phyloP scores from a whole-genome alignment of 2,329 filamentous ascomycete genomes.

The Coniochaeta ligniaria region DNA sequence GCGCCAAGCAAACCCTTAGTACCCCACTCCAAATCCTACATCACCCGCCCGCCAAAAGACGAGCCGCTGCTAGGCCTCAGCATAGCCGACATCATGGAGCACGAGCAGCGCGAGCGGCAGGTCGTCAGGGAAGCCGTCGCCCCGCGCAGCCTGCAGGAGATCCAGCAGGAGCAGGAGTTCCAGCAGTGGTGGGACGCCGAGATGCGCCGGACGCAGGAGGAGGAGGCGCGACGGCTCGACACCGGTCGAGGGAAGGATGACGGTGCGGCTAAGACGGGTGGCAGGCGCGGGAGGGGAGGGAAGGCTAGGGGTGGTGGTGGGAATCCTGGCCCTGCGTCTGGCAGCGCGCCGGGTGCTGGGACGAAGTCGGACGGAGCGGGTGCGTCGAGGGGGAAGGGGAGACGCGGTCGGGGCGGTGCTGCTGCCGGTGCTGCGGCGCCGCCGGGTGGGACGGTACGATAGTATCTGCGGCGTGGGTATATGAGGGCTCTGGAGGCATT shows the following conservation, averaged over 20 bases:
- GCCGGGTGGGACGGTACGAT: neutral
- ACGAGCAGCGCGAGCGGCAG: conserved; percentile 80
- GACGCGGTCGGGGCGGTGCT: neutral
- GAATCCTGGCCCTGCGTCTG: neutral
- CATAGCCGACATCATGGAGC: conserved; percentile 80
- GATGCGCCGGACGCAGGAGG: conserved; percentile 62
- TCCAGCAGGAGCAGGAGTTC: conserved; percentile 94
- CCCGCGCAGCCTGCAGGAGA: conserved; percentile 86
- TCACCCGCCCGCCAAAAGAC: conserved; percentile 47
- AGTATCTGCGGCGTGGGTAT: too few species aligned
- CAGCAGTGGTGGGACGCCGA: conserved; percentile 95
- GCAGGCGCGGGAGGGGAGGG: neutral
- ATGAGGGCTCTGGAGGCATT: too few species aligned
- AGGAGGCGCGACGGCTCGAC: conserved; percentile 26
- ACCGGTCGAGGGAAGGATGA: neutral
- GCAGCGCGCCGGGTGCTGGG: neutral
- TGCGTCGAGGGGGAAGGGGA: neutral
- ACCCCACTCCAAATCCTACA: conserved; percentile 56
- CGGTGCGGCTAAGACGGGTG: neutral
- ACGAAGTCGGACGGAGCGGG: neutral
- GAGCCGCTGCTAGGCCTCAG: conserved; percentile 63
- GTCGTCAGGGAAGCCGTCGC: conserved; percentile 75
- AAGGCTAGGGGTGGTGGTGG: neutral
- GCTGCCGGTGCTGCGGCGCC: neutral
- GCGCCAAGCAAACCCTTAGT: conserved; percentile 31